These are phyloP conservation scores for Pestalotiopsis fici DNA, from an alignment of 2,329 filamentous ascomycete species.

Conservation along the genomic window DNA sequence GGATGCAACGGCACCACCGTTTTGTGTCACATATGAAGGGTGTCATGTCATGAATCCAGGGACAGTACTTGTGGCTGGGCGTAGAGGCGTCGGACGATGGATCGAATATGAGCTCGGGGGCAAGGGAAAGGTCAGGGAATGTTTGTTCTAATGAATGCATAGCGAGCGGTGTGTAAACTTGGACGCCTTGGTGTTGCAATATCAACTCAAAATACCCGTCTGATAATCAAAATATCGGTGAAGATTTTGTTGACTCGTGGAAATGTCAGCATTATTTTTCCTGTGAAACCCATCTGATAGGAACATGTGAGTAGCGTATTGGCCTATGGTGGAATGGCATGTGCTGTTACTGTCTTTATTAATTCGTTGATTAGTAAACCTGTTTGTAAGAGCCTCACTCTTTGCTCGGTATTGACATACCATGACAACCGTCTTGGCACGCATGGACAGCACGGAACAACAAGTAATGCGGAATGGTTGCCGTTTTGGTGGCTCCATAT, in stretches of 20 bases:
- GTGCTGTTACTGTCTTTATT: too few relatives aligned
- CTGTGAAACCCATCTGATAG: not conserved
- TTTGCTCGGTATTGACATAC: too few relatives aligned
- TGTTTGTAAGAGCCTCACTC: too few relatives aligned
- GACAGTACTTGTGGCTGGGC: slow-evolving; percentile 68
- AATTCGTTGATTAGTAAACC: too few relatives aligned
- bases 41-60: slow-evolving; percentile 96
- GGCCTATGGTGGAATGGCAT: not conserved
- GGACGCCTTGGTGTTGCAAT: not conserved
- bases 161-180: not conserved
- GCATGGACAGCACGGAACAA: too few relatives aligned
- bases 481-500: too few relatives aligned
- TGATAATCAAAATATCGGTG: not conserved
- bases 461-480: too few relatives aligned
- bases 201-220: not conserved
- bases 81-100: slow-evolving; percentile 75
- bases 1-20: slow-evolving; percentile 79
- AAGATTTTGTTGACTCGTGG: not conserved
- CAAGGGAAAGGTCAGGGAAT: slow-evolving; percentile 64
- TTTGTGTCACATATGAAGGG: slow-evolving; percentile 89
- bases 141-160: slow-evolving; percentile 46
- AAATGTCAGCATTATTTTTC: not conserved
- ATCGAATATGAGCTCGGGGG: slow-evolving; percentile 78
- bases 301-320: not conserved
- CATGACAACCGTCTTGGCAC: too few relatives aligned